Evolutionary conservation across 202 grass and related monocot genomes (phyloP).

Genomic region (Panicum hallii): DNA sequence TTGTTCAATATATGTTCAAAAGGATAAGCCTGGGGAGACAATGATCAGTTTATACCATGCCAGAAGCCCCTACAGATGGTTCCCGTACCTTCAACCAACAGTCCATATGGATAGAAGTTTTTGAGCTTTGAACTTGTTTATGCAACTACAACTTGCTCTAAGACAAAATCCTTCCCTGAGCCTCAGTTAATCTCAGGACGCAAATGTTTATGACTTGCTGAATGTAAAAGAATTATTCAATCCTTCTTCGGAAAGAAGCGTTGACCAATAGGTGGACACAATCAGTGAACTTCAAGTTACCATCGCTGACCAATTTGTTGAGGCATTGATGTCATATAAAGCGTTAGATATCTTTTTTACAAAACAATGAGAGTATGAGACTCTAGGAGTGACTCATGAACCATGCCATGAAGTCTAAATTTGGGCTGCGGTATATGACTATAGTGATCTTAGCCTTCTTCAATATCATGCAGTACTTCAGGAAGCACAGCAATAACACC

Average conservation of each 20-base stretch:
- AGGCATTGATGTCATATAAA: constrained; percentile 21
- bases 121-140: constrained; percentile 20
- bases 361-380: constrained; percentile 39
- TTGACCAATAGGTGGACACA: constrained; percentile 34
- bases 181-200: not conserved
- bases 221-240: not conserved
- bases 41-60: constrained; percentile 36
- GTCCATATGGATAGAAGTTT: constrained; percentile 3
- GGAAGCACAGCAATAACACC: constrained; percentile 46
- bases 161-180: not conserved
- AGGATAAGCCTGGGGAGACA: constrained; percentile 38
- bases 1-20: constrained; percentile 38
- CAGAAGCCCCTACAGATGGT: not conserved
- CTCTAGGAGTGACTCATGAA: constrained; percentile 49
- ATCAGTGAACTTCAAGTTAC: constrained; percentile 30
- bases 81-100: constrained; percentile 33
- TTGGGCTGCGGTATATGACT: not conserved
- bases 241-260: constrained; percentile 27
- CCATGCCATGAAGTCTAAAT: not conserved
- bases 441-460: constrained; percentile 51
- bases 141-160: not conserved
- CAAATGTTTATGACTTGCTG: constrained; percentile 7
- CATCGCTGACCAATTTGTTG: not conserved
- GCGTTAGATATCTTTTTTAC: constrained; percentile 52
- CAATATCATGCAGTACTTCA: constrained; percentile 39